These are phyloP conservation scores for Populus deltoides DNA, from an alignment of 345 rosid species.

Conservation along the genomic window DNA sequence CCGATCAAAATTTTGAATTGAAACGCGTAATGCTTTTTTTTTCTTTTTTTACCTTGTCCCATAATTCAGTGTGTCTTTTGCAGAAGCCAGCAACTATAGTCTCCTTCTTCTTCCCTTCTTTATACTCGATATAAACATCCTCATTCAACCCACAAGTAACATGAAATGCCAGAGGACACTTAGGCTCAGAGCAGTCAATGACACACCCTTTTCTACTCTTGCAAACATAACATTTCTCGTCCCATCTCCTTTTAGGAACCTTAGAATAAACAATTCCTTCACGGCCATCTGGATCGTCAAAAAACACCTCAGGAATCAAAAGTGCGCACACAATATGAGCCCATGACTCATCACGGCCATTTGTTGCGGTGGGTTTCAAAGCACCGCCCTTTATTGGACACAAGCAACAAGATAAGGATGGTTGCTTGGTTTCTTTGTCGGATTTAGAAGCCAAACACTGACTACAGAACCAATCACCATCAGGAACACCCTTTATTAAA, in stretches of 20 bases:
- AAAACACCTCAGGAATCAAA: constrained; percentile 84
- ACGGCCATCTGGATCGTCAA: constrained; percentile 78
- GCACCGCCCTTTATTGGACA: constrained; percentile 63
- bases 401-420: constrained; percentile 54
- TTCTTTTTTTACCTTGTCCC: constrained; percentile 61
- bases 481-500: constrained; percentile 58
- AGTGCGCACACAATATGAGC: constrained; percentile 79
- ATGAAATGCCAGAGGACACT: constrained; percentile 66
- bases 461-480: constrained; percentile 83
- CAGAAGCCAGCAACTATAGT: constrained; percentile 89
- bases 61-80: constrained; percentile 60
- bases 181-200: constrained; percentile 81
- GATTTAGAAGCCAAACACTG: constrained; percentile 37
- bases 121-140: constrained; percentile 74
- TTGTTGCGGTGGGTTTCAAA: constrained; percentile 48
- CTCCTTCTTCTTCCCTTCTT: constrained; percentile 53
- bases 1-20: background rate
- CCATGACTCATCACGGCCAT: constrained; percentile 48
- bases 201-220: constrained; percentile 59
- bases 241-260: constrained; percentile 65
- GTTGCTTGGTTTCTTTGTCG: background rate
- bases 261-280: constrained; percentile 63
- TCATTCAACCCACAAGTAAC: constrained; percentile 79
- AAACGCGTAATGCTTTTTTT: too few species aligned
- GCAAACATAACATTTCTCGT: constrained; percentile 62